Evolutionary conservation across 73 alveolate genomes (phyloP), one percentile per base, ranked within the genome.

Genomic region (Paramecium biaurelia): DNA sequence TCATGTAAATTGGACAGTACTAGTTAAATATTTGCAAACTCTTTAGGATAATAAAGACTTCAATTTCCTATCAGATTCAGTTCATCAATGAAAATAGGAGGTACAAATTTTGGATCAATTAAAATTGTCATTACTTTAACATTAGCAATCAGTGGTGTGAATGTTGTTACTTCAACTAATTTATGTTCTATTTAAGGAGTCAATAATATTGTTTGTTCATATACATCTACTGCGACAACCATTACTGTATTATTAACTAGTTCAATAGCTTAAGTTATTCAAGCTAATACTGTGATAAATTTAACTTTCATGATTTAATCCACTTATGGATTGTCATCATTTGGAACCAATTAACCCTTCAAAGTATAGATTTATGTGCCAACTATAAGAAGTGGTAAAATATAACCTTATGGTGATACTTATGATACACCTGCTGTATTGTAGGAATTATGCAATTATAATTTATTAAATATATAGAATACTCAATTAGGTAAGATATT

Each of bases 41-140:
- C 87, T 32, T 74, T 74, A 37, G 87, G 87, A 14, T 74, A 32
- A 11, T 10, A 74, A 18, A 74, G 87, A 74, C 41, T 74, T 7
- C 9, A 21, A 14, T 74, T 74, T 35, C 56, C 87, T 14, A 74
- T 74, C 15, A 74, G 87, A 74, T 74, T 74, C 28, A 21, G 59
- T 14, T 74, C 87, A n/a, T 35, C 63, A 28, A 14, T 74, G 9
- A 38, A 21, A 21, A 0, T 74, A 14, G 87, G 87, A 34, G 87
- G 87, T 4, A 35, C 8, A 0, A 32, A 35, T 10, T 74, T n/a
- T 38, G 30, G 35, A 32, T 14, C 63, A 5, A 21, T 35, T 1
- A 15, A 20, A 37, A 74, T 74, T 14, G 58, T 32, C 8, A 74
- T 74, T 38, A 74, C 58, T 35, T 34, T 74, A 32, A 38, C 56